Conservation (phyloP, 768 basidiomycete genomes). For the Podaxis carcinomalis region DNA sequence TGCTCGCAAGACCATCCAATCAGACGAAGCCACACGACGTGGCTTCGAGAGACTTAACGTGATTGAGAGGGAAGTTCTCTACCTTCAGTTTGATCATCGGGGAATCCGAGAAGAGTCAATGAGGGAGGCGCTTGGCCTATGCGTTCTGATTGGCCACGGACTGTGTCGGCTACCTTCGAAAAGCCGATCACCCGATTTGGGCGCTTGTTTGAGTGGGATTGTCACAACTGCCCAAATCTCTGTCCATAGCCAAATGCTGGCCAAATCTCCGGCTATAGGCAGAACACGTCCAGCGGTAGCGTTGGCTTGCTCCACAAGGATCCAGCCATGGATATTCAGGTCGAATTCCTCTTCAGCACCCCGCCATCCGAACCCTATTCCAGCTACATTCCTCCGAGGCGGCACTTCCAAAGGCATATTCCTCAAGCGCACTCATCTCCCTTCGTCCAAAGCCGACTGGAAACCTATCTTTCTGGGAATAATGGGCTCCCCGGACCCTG, state of each 20-base stretch:
- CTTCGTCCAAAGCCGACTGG: conserved; percentile 49
- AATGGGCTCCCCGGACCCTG: conserved; percentile 80
- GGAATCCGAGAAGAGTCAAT: conserved; percentile 73
- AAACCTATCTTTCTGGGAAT: conserved; percentile 59
- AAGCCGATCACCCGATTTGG: neutral
- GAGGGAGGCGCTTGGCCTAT: conserved; percentile 45
- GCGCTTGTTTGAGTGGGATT: neutral
- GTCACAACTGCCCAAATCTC: neutral
- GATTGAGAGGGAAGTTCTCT: conserved; percentile 65
- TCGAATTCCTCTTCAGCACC: neutral
- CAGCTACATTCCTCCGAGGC: conserved; percentile 59
- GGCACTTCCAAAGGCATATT: conserved; percentile 81
- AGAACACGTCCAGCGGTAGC: neutral
- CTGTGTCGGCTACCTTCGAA: neutral
- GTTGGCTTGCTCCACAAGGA: neutral
- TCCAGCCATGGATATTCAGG: neutral
- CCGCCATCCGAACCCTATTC: conserved; percentile 31
- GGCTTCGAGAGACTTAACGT: conserved; percentile 75
- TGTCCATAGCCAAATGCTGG: conserved; percentile 1
- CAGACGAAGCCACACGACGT: conserved; percentile 55
- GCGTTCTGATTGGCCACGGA: neutral
- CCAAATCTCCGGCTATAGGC: neutral
- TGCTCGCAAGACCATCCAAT: conserved; percentile 37
- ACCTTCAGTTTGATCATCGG: conserved; percentile 64
- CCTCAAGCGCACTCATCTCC: conserved; percentile 50